Percentiles rank a stretch among this genome's conserved stretches.
Evolutionary conservation across 805 yeast species (phyloP).

Genomic region (Ogataea nakhonphanomensis): DNA sequence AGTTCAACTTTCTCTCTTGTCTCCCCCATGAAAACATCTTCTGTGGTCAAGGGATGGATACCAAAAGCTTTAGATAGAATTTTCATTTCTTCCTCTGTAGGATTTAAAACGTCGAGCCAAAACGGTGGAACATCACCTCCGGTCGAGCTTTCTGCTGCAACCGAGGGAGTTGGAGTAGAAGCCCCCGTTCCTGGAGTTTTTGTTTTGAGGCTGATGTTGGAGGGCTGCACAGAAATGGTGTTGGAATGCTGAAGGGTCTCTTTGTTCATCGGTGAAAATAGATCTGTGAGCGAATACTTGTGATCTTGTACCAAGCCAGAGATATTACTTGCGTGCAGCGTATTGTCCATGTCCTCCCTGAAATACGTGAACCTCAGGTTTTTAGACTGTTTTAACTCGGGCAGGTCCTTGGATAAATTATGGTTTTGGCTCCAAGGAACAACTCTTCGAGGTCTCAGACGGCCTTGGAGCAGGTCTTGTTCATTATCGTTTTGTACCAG

Average conservation of each 20-base stretch:
- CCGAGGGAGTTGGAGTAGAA: conserved; percentile 29
- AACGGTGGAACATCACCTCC: conserved; percentile 51
- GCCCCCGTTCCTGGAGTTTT: conserved; percentile 19
- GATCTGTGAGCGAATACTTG: conserved; percentile 54
- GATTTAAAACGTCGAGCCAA: conserved; percentile 91
- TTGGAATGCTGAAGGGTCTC: conserved; percentile 5
- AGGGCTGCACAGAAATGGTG: conserved; percentile 12
- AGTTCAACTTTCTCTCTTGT: conserved; percentile 93
- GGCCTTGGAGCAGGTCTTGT: conserved; percentile 52
- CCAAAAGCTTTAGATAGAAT: conserved; percentile 87
- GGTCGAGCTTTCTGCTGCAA: conserved; percentile 30
- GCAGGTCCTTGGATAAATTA: conserved; percentile 11
- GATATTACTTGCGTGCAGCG: conserved; percentile 84
- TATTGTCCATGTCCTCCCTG: conserved; percentile 83
- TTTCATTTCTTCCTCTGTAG: conserved; percentile 96
- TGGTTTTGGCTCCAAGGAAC: conserved; percentile 67
- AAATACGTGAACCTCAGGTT: conserved; percentile 85
- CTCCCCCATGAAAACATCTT: conserved; percentile 90
- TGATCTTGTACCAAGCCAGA: conserved; percentile 63
- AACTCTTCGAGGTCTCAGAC: conserved; percentile 70
- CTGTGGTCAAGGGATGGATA: conserved; percentile 94
- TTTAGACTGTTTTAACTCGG: conserved; percentile 26
- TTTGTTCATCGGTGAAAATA: conserved; percentile 44
- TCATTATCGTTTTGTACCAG: conserved; percentile 45
- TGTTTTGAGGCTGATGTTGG: conserved; percentile 13